Percentiles rank a stretch among this genome's conserved stretches.
These are phyloP conservation scores for Theobroma cacao DNA, from an alignment of 345 rosid genomes.

Conservation along the genomic window DNA sequence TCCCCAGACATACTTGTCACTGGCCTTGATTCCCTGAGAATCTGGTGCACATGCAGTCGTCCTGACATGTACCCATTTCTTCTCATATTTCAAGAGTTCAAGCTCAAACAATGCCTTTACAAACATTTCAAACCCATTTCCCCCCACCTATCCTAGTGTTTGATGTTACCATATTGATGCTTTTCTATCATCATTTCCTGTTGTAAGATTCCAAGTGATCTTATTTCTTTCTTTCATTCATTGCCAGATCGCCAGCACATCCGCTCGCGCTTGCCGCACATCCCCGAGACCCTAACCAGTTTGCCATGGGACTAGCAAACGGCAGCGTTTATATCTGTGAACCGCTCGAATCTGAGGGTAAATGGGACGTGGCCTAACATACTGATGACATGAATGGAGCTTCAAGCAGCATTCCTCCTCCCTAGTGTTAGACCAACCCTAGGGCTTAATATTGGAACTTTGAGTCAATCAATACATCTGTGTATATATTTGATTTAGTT, in stretches of 20 bases:
- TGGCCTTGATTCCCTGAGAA: background rate
- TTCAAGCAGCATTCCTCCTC: slow-evolving; percentile 32
- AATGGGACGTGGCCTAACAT: slow-evolving; percentile 50
- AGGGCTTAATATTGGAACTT: slow-evolving; percentile 32
- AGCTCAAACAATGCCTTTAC: background rate
- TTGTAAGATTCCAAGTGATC: no score
- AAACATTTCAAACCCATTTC: background rate
- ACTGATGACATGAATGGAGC: slow-evolving; percentile 48
- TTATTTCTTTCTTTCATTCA: background rate
- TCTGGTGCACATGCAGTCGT: background rate
- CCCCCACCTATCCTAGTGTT: background rate
- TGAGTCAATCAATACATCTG: background rate
- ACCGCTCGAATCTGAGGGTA: slow-evolving; percentile 54
- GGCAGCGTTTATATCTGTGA: slow-evolving; percentile 56
- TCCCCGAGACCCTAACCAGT: slow-evolving; percentile 62
- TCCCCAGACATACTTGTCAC: background rate
- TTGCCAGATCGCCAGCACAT: slow-evolving; percentile 41
- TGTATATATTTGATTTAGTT: background rate
- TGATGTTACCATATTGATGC: no score
- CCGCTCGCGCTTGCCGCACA: slow-evolving; percentile 60
- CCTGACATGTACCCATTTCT: no score
- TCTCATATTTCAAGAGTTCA: no score
- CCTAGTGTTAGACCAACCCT: slow-evolving; percentile 40
- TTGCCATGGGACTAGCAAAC: slow-evolving; percentile 55
- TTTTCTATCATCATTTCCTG: background rate